Evolutionary conservation across 2,329 filamentous ascomycete genomes (phyloP).

Genomic region (Cadophora sp.): DNA sequence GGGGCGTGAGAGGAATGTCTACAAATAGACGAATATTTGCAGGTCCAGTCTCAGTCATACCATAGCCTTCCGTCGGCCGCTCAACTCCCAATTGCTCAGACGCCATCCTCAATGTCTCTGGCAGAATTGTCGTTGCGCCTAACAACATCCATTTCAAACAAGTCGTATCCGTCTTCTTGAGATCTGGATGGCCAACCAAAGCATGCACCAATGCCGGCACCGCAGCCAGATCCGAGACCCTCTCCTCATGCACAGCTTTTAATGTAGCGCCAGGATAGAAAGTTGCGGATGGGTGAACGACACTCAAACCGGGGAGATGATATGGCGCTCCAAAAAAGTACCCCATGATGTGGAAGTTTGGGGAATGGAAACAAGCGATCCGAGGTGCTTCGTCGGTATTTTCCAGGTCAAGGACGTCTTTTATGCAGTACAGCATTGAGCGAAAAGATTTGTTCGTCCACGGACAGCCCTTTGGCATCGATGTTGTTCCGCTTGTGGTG

Average conservation of each 20-base stretch:
- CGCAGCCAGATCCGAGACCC: constrained; percentile 32
- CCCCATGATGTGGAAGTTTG: constrained; percentile 10
- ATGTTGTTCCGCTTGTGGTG: constrained; percentile 92
- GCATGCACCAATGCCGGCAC: constrained; percentile 24
- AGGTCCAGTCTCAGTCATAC: constrained; percentile 45
- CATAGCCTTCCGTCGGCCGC: constrained; percentile 58
- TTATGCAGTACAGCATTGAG: constrained; percentile 62
- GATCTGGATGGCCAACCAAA: constrained; percentile 21
- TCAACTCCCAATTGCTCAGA: constrained; percentile 16
- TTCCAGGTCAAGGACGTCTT: not conserved
- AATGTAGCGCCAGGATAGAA: constrained; percentile 81
- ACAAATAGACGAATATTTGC: constrained; percentile 62
- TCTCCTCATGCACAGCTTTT: constrained; percentile 53
- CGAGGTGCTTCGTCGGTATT: not conserved
- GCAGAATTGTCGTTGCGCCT: constrained; percentile 18
- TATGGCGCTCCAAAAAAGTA: constrained; percentile 16
- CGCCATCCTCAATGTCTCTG: constrained; percentile 8
- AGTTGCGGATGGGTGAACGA: constrained; percentile 71
- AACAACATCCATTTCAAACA: constrained; percentile 17
- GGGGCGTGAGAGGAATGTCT: constrained; percentile 68
- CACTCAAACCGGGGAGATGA: constrained; percentile 14
- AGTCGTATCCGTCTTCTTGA: constrained; percentile 20
- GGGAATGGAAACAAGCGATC: not conserved
- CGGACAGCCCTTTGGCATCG: constrained; percentile 87
- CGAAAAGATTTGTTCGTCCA: constrained; percentile 76